Evolutionary conservation across 2,329 filamentous ascomycete species (phyloP).

Genomic region (Xylaria sp.): DNA sequence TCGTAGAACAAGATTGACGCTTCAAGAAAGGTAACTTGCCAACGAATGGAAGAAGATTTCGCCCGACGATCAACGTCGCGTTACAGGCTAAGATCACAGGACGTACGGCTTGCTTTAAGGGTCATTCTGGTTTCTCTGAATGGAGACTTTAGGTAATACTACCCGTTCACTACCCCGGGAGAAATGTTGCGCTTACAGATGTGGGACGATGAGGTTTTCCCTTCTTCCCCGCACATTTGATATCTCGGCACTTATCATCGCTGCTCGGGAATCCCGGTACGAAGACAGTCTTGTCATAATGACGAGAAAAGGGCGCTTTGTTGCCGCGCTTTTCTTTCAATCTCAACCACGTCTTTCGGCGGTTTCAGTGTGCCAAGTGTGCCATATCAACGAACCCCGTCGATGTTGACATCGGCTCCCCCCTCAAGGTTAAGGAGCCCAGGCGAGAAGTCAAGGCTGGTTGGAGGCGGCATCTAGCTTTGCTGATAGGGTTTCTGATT

Average conservation of each 20-base stretch:
- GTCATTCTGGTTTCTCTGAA: neutral
- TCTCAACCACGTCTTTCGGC: neutral
- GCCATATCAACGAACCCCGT: neutral
- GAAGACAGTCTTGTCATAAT: neutral
- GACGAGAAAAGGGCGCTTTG: neutral
- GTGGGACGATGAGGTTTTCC: conserved; percentile 10
- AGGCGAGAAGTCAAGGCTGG: neutral
- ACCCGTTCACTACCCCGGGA: neutral
- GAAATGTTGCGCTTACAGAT: neutral
- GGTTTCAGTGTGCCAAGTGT: neutral
- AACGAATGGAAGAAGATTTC: neutral
- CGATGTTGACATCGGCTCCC: neutral
- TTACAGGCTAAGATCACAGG: neutral
- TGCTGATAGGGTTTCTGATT: neutral
- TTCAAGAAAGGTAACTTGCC: neutral
- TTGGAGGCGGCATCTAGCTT: neutral
- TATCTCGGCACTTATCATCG: conserved; percentile 31
- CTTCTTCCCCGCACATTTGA: conserved; percentile 34
- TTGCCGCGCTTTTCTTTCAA: neutral
- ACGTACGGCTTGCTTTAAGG: neutral
- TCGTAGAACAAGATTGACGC: neutral
- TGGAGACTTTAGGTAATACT: neutral
- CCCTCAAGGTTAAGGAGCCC: too few species aligned
- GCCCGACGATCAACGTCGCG: neutral
- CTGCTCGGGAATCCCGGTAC: neutral